phyloP scores from a whole-genome alignment of 495 filamentous ascomycete genomes.

The Trichoderma asperelloides region DNA sequence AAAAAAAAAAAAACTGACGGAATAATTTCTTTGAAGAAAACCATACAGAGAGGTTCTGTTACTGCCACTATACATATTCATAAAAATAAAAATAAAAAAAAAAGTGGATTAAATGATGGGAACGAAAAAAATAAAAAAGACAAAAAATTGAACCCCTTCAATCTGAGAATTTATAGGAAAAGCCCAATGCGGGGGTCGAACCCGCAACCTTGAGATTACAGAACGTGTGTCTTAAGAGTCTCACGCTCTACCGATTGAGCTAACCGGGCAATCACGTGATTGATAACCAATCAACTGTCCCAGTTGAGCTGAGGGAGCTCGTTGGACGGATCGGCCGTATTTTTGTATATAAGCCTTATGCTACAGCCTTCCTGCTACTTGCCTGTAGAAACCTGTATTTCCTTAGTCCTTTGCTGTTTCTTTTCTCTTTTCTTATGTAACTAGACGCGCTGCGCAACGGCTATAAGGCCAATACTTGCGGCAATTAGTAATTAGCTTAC shows the following conservation, averaged over 20 bases:
- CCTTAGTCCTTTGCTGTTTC: no score
- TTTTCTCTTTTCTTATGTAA: no score
- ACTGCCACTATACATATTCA: not conserved
- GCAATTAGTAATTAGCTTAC: no score
- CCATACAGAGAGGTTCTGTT: not conserved
- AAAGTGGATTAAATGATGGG: not conserved
- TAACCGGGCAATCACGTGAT: constrained; percentile 38
- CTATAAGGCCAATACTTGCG: no score
- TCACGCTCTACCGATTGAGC: constrained; percentile 81
- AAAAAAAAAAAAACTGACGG: not conserved
- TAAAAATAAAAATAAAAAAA: not conserved
- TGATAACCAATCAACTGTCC: not conserved
- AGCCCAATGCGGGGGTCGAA: constrained; percentile 37
- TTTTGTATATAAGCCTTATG: not conserved
- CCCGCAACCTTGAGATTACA: constrained; percentile 19
- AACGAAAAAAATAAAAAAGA: not conserved
- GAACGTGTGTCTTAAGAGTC: constrained; percentile 49
- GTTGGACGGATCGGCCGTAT: not conserved
- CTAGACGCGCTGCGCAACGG: no score
- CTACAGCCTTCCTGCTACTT: not conserved
- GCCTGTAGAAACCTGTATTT: no score
- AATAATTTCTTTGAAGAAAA: no score
- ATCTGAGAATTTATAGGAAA: not conserved
- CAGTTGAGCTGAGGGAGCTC: not conserved
- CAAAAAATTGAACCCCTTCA: not conserved